A percentile compares a stretch with the other conserved stretches of the same genome.
These are phyloP conservation scores for Apophysomyces sp. DNA, from an alignment of 371 early-diverging fungal genomes.

Conservation along the genomic window DNA sequence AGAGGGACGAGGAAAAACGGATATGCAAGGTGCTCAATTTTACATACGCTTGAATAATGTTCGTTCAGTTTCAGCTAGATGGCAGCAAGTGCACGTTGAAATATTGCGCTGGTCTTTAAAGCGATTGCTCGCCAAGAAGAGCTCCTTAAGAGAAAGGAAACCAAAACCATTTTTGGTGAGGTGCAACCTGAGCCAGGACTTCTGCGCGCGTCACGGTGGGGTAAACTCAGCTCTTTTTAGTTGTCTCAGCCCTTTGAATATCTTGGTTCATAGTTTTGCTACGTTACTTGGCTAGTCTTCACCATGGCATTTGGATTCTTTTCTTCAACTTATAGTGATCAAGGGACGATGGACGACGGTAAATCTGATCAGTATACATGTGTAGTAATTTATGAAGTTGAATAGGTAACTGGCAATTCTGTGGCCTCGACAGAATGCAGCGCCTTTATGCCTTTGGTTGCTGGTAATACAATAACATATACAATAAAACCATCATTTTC, in stretches of 20 bases:
- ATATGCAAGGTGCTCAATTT: too few species aligned
- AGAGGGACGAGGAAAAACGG: too few species aligned
- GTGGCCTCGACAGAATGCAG: constrained; percentile 74
- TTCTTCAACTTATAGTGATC: constrained; percentile 38
- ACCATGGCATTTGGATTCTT: constrained; percentile 50
- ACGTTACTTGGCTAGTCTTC: not conserved
- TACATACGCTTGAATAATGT: too few species aligned
- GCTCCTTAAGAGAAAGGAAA: too few species aligned
- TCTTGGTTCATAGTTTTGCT: not conserved
- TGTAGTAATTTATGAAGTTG: not conserved
- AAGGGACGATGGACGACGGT: constrained; percentile 53
- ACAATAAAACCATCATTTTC: constrained; percentile 7
- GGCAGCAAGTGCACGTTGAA: too few species aligned
- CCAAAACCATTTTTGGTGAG: too few species aligned
- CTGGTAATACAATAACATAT: constrained; percentile 42
- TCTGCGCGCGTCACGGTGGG: too few species aligned
- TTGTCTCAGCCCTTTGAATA: not conserved
- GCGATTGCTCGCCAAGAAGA: too few species aligned
- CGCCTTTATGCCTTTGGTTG: constrained; percentile 89
- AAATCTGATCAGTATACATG: not conserved
- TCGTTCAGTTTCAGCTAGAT: too few species aligned
- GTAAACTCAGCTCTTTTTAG: not conserved
- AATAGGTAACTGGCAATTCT: constrained; percentile 48
- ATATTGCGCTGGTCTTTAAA: too few species aligned
- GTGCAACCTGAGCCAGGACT: too few species aligned